Percentiles rank a stretch among this genome's conserved stretches.
phyloP scores from a whole-genome alignment of 1,139 yeast genomes.

The Martiniozyma asiatica region DNA sequence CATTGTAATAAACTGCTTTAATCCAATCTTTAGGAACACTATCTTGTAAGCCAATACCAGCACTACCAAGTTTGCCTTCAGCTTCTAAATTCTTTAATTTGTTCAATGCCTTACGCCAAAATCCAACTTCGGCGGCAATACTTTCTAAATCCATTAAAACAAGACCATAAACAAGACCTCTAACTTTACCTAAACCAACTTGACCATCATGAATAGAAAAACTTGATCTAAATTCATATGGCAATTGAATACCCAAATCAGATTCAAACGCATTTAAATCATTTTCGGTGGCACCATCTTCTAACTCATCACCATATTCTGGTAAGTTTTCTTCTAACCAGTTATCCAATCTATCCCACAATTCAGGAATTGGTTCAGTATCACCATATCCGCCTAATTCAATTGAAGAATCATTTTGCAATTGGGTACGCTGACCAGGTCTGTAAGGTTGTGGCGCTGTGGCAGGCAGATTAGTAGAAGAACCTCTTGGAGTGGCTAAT shows the following conservation, averaged over 20 bases:
- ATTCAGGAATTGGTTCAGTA: constrained; percentile 57
- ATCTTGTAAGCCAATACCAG: constrained; percentile 33
- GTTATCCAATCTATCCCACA: constrained; percentile 64
- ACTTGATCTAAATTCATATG: constrained; percentile 66
- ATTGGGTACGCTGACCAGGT: constrained; percentile 28
- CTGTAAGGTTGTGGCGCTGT: constrained; percentile 25
- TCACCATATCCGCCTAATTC: constrained; percentile 36
- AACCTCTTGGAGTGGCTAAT: constrained; percentile 3
- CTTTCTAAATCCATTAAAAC: constrained; percentile 61
- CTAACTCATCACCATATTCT: constrained; percentile 61
- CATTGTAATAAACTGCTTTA: constrained; percentile 43
- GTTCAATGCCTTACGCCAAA: constrained; percentile 62
- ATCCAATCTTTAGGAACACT: constrained; percentile 47
- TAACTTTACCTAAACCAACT: constrained; percentile 49
- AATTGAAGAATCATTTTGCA: constrained; percentile 29
- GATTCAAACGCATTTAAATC: constrained; percentile 70
- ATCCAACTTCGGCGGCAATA: constrained; percentile 54
- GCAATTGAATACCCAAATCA: constrained; percentile 55
- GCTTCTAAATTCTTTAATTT: constrained; percentile 9
- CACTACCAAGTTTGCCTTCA: constrained; percentile 6
- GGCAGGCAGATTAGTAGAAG: constrained; percentile 16
- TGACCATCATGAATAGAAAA: constrained; percentile 75
- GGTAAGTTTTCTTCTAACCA: constrained; percentile 76
- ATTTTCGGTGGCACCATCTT: constrained; percentile 59
- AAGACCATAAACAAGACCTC: constrained; percentile 61